Conservation (phyloP, 2,329 filamentous ascomycete genomes). For the Pseudogymnoascus destructans region DNA sequence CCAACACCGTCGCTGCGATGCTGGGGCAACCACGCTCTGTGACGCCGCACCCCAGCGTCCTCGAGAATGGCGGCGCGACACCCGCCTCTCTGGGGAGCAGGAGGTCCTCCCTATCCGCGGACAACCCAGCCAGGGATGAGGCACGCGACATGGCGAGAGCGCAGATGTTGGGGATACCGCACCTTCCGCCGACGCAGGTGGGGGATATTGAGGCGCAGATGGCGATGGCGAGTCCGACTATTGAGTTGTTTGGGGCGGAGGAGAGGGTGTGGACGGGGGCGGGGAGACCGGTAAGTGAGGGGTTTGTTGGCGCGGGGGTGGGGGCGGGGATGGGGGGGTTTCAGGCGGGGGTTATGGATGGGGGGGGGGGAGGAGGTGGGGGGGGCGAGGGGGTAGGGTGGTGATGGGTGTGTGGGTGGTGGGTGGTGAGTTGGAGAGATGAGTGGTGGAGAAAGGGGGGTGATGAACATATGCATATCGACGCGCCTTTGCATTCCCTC, state of each 20-base stretch:
- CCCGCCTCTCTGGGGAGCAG: not conserved
- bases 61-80: not conserved
- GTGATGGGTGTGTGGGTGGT: no score
- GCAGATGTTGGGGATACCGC: not conserved
- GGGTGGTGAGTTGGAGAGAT: no score
- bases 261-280: not conserved
- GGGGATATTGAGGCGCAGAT: not conserved
- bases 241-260: not conserved
- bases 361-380: no score
- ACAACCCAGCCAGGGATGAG: not conserved
- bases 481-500: no score
- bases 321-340: no score
- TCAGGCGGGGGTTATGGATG: not conserved
- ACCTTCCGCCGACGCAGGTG: no score
- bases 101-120: no score
- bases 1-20: not conserved
- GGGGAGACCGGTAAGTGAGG: not conserved
- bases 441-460: no score
- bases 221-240: not conserved
- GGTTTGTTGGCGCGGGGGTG: no score
- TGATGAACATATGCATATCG: no score
- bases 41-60: not conserved
- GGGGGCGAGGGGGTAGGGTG: no score
- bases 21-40: not conserved
- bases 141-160: not conserved